phyloP scores from a whole-genome alignment of 352 stramenopile species.

The Globisporangium spinosum region DNA sequence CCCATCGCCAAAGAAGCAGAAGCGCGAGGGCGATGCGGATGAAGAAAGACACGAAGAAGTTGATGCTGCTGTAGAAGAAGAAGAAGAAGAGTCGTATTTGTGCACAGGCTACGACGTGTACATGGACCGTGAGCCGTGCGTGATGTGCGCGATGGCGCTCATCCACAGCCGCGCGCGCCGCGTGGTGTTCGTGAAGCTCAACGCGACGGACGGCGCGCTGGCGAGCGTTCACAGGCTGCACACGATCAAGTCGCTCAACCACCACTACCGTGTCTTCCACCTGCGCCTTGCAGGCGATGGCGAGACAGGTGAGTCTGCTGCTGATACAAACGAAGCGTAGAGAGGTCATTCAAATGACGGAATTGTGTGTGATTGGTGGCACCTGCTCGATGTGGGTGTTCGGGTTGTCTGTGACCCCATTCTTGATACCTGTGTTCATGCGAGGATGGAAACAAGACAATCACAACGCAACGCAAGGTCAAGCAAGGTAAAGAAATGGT shows the following conservation, averaged over 20 bases:
- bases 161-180: slow-evolving; percentile 80
- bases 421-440: neutral
- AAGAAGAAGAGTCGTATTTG: slow-evolving; percentile 65
- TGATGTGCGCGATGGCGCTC: slow-evolving; percentile 89
- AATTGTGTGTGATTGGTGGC: neutral
- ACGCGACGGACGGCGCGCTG: slow-evolving; percentile 59
- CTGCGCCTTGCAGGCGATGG: slow-evolving; percentile 15
- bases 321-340: neutral
- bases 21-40: slow-evolving; percentile 14
- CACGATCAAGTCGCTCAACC: slow-evolving; percentile 85
- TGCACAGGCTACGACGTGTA: slow-evolving; percentile 89
- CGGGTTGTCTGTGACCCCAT: neutral
- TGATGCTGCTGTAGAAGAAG: neutral
- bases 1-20: slow-evolving; percentile 35
- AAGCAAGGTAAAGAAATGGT: neutral
- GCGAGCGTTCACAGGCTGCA: slow-evolving; percentile 63
- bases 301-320: neutral
- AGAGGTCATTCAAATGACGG: neutral
- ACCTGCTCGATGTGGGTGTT: neutral
- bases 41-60: neutral
- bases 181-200: slow-evolving; percentile 67
- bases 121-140: slow-evolving; percentile 79
- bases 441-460: neutral
- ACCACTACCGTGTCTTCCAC: slow-evolving; percentile 86
- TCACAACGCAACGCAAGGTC: neutral